A percentile compares a stretch with the other conserved stretches of the same genome.
phyloP scores from a whole-genome alignment of 164 flowering plant genomes.

The Pachysandra terminalis region DNA sequence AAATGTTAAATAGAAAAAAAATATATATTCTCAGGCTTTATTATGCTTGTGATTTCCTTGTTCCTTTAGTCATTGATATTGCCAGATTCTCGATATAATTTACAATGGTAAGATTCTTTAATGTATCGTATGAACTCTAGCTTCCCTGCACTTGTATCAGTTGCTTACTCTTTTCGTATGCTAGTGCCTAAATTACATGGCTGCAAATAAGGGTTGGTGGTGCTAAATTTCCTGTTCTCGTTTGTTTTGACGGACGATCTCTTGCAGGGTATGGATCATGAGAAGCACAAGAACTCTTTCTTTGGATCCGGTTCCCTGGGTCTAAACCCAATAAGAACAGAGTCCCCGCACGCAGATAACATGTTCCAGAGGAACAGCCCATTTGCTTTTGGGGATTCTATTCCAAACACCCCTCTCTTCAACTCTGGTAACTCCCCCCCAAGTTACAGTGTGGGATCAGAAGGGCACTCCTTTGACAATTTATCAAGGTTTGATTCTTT shows the following conservation, averaged over 20 bases:
- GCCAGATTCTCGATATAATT: neutral
- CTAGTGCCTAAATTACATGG: neutral
- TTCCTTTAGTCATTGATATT: neutral
- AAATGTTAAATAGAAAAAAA: too few relatives aligned
- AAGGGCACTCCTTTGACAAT: constrained; percentile 58
- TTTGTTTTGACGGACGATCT: neutral
- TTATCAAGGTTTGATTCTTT: constrained; percentile 70
- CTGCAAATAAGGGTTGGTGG: neutral
- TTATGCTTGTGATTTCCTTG: too few relatives aligned
- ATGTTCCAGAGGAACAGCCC: constrained; percentile 44
- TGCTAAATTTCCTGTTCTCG: neutral
- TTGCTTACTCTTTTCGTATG: neutral
- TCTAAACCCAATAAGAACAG: constrained; percentile 52
- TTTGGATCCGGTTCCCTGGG: constrained; percentile 59
- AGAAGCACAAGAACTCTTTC: constrained; percentile 39
- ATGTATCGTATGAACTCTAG: neutral
- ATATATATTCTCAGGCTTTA: too few relatives aligned
- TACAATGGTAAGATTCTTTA: neutral
- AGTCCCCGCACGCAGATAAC: constrained; percentile 51
- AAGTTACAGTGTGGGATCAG: constrained; percentile 46
- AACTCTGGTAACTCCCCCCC: constrained; percentile 57
- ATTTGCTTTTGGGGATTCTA: constrained; percentile 74
- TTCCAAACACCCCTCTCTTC: constrained; percentile 67
- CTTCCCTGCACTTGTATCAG: neutral
- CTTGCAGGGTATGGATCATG: constrained; percentile 53